Conservation (phyloP, 169 alveolate species). For the Eimeria maxima region DNA sequence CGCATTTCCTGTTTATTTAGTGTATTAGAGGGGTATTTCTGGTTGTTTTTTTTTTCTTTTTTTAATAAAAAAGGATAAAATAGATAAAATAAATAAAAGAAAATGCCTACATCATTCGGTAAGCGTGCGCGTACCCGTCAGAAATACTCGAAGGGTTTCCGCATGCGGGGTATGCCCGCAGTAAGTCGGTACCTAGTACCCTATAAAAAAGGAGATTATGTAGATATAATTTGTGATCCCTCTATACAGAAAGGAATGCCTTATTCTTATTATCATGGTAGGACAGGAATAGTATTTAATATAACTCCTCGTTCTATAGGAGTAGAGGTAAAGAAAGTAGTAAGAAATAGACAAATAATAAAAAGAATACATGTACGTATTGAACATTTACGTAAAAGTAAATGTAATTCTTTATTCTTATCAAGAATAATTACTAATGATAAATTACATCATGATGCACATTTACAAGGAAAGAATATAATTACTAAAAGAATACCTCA, state of each 20-base stretch:
- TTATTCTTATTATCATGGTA: constrained; percentile 98
- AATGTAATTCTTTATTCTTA: constrained; percentile 98
- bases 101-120: constrained; percentile 95
- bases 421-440: constrained; percentile 96
- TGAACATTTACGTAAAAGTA: constrained; percentile 98
- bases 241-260: constrained; percentile 99
- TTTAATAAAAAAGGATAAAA: not conserved
- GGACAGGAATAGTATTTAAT: constrained; percentile 99
- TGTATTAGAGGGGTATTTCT: too few relatives aligned
- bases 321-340: constrained; percentile 98
- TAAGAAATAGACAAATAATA: constrained; percentile 97
- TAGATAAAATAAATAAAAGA: not conserved
- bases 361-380: constrained; percentile 98
- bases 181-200: constrained; percentile 95
- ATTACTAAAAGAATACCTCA: constrained; percentile 85
- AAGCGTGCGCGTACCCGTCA: constrained; percentile 99
- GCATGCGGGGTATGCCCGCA: constrained; percentile 97
- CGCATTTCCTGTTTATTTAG: too few relatives aligned
- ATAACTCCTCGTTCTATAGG: constrained; percentile 98
- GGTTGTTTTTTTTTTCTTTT: not conserved
- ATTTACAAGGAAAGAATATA: constrained; percentile 90
- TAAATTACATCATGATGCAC: constrained; percentile 95
- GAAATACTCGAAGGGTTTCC: constrained; percentile 98
- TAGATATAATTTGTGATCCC: constrained; percentile 98
- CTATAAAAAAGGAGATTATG: constrained; percentile 97